These are phyloP conservation scores for Alternaria gansuensis DNA, from an alignment of 2,329 filamentous ascomycete genomes.

Conservation along the genomic window DNA sequence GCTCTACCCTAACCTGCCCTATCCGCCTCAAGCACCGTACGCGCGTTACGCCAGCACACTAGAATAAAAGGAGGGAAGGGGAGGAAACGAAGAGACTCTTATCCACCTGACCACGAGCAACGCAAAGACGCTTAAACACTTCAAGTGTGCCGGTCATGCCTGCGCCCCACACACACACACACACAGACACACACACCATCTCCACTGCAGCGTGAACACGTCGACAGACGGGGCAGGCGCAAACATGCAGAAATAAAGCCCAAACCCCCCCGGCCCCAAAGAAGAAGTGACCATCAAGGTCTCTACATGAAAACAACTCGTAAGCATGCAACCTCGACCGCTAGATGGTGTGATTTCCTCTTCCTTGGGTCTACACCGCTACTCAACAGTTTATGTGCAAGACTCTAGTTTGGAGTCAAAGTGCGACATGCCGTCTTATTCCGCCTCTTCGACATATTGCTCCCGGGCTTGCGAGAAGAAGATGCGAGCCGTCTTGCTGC, in stretches of 20 bases:
- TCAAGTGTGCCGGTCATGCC: neutral
- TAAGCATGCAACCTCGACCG: conserved; percentile 1
- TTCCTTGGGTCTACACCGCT: conserved; percentile 1
- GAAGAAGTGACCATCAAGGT: conserved; percentile 1
- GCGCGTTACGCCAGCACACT: too few species aligned
- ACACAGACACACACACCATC: conserved; percentile 3
- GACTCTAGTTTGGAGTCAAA: neutral
- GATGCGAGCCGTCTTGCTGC: conserved; percentile 74
- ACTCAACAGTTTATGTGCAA: neutral
- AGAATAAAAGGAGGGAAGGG: too few species aligned
- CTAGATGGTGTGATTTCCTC: neutral
- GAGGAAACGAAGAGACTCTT: too few species aligned
- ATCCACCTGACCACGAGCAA: neutral
- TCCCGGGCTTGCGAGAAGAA: conserved; percentile 94
- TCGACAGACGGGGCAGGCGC: neutral
- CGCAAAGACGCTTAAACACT: neutral
- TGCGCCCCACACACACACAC: conserved; percentile 10
- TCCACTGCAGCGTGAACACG: conserved; percentile 10
- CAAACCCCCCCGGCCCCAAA: too few species aligned
- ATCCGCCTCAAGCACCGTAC: too few species aligned
- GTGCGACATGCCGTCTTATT: conserved; percentile 13
- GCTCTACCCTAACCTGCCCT: too few species aligned
- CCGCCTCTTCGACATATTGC: conserved; percentile 25
- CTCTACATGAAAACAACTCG: neutral
- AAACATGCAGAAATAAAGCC: neutral